phyloP scores from a whole-genome alignment of 2,329 filamentous ascomycete genomes.

The Emergomyces pasteurianus region DNA sequence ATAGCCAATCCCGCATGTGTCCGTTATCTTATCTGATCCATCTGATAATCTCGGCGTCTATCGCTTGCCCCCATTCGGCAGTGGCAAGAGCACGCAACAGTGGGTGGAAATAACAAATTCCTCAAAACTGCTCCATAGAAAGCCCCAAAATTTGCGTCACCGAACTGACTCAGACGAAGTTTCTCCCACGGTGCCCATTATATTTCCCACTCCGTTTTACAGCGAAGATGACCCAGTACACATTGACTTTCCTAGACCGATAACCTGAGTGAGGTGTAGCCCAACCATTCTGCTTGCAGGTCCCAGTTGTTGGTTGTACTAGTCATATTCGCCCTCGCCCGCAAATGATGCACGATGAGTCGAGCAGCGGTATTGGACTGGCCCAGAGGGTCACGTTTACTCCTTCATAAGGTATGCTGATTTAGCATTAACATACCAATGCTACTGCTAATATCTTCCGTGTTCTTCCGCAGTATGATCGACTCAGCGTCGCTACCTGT shows the following conservation, averaged over 20 bases:
- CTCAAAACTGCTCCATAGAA: neutral
- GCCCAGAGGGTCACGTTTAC: neutral
- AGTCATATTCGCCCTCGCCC: neutral
- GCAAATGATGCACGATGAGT: slow-evolving; percentile 3
- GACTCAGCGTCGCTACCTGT: neutral
- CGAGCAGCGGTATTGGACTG: neutral
- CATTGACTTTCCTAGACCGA: neutral
- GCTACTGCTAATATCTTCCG: neutral
- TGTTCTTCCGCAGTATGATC: slow-evolving; percentile 6
- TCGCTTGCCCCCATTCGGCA: neutral
- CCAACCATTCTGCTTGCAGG: neutral
- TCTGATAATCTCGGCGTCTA: neutral
- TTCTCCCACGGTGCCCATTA: neutral
- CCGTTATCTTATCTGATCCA: neutral
- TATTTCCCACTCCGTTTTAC: neutral
- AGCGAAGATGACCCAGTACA: neutral
- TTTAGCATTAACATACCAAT: neutral
- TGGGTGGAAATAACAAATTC: neutral
- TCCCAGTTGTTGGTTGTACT: neutral
- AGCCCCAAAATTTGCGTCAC: neutral
- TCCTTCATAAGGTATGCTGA: slow-evolving; percentile 1
- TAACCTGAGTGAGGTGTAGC: neutral
- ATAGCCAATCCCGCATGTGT: neutral
- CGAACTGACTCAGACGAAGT: neutral
- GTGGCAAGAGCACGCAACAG: neutral